These are phyloP conservation scores for Pyrenochaeta sp. DNA, from an alignment of 2,329 filamentous ascomycete species.

Conservation along the genomic window DNA sequence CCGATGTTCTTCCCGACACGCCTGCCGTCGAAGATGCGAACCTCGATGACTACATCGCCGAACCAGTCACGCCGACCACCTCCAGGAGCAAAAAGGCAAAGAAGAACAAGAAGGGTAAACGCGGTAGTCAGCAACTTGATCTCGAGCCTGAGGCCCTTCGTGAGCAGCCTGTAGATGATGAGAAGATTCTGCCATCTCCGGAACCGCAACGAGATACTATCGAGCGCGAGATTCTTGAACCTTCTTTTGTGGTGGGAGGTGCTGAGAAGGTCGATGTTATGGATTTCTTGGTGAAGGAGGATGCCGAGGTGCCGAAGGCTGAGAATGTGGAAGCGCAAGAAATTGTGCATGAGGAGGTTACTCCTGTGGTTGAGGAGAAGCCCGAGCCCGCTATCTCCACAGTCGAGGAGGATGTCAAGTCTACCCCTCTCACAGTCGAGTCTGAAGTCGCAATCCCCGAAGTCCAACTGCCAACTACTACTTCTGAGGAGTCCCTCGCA, in stretches of 20 bases:
- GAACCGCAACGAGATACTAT: slow-evolving; percentile 9
- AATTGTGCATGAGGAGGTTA: neutral
- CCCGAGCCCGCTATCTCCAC: neutral
- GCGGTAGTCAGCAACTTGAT: slow-evolving; percentile 28
- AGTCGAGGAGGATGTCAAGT: neutral
- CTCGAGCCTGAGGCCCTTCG: slow-evolving; percentile 14
- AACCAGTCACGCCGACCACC: slow-evolving; percentile 14
- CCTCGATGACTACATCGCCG: slow-evolving; percentile 4
- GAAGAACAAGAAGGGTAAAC: slow-evolving; percentile 41
- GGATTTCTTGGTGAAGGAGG: slow-evolving; percentile 20
- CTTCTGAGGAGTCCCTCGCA: too few relatives aligned
- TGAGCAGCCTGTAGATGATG: neutral
- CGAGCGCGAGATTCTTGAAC: slow-evolving; percentile 27
- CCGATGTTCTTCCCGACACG: neutral
- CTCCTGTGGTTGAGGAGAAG: neutral
- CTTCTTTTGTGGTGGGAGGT: slow-evolving; percentile 21
- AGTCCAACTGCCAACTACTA: too few relatives aligned
- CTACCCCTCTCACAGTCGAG: too few relatives aligned
- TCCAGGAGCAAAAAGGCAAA: slow-evolving; percentile 41
- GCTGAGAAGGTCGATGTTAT: slow-evolving; percentile 16
- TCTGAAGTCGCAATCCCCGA: too few relatives aligned
- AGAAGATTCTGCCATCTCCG: slow-evolving; percentile 1
- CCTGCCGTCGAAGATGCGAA: neutral
- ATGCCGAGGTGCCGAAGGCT: slow-evolving; percentile 1
- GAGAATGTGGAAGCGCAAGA: neutral